phyloP scores from a whole-genome alignment of 106 monocot genomes.

The Amphibolis antarctica region DNA sequence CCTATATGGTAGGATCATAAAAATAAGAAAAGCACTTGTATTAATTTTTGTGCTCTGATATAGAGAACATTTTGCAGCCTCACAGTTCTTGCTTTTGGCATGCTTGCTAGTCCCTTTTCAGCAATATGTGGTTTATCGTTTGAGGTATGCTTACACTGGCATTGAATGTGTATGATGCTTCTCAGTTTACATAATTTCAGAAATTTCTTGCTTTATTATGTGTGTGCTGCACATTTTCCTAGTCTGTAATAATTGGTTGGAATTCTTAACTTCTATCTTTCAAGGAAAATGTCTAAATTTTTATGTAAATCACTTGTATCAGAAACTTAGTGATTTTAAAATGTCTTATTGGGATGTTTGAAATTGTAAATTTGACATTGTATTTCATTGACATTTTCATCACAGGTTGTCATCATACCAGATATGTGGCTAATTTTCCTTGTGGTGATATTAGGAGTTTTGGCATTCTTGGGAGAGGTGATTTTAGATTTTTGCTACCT shows the following conservation, averaged over 20 bases:
- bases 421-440: conserved; percentile 27
- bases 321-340: neutral
- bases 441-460: conserved; percentile 27
- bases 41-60: no score
- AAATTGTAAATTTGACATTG: neutral
- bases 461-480: conserved; percentile 60
- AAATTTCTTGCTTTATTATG: no score
- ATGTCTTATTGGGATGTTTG: neutral
- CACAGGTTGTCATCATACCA: conserved; percentile 39
- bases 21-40: no score
- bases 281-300: neutral
- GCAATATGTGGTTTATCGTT: conserved; percentile 8
- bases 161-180: neutral
- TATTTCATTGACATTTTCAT: neutral
- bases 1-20: no score
- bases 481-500: neutral
- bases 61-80: neutral
- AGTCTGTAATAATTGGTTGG: no score
- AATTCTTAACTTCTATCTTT: neutral
- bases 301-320: neutral
- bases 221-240: no score
- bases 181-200: no score
- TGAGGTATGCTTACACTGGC: conserved; percentile 1
- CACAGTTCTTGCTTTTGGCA: conserved; percentile 9
- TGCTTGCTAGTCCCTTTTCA: conserved; percentile 5